Percentiles rank a stretch among this genome's conserved stretches.
These are phyloP conservation scores for Candida suzukii DNA, from an alignment of 805 yeast species.

Conservation along the genomic window DNA sequence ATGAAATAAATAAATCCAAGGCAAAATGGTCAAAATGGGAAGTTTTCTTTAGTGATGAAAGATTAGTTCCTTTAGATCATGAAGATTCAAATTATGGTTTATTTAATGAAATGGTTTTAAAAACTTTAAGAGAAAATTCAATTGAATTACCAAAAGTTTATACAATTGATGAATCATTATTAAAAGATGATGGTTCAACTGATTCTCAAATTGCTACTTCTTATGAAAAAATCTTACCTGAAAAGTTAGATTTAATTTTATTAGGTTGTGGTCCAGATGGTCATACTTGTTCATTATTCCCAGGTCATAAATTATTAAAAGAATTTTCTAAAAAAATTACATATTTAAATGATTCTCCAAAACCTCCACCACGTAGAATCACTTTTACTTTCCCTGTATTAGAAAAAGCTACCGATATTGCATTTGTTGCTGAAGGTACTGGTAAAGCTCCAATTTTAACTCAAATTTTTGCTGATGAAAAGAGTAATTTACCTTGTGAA, in stretches of 20 bases:
- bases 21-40: constrained; percentile 72
- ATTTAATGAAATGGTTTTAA: constrained; percentile 58
- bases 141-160: constrained; percentile 48
- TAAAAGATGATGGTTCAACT: constrained; percentile 46
- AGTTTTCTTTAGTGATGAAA: constrained; percentile 84
- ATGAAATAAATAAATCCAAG: constrained; percentile 33
- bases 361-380: constrained; percentile 90
- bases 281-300: constrained; percentile 90
- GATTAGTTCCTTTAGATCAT: constrained; percentile 77
- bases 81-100: constrained; percentile 83
- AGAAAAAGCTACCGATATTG: constrained; percentile 43
- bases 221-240: constrained; percentile 55
- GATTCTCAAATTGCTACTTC: constrained; percentile 52
- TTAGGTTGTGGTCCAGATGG: constrained; percentile 97
- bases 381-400: constrained; percentile 80
- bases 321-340: constrained; percentile 51
- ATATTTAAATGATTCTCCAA: constrained; percentile 75
- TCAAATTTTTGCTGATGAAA: constrained; percentile 52
- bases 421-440: constrained; percentile 87
- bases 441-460: constrained; percentile 69
- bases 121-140: constrained; percentile 35
- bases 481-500: constrained; percentile 56
- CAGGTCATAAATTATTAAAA: constrained; percentile 63
- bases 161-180: constrained; percentile 58
- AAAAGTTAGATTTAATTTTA: constrained; percentile 55